Evolutionary conservation across 2,329 filamentous ascomycete genomes (phyloP).

Genomic region (Endoconidiophora polonica): DNA sequence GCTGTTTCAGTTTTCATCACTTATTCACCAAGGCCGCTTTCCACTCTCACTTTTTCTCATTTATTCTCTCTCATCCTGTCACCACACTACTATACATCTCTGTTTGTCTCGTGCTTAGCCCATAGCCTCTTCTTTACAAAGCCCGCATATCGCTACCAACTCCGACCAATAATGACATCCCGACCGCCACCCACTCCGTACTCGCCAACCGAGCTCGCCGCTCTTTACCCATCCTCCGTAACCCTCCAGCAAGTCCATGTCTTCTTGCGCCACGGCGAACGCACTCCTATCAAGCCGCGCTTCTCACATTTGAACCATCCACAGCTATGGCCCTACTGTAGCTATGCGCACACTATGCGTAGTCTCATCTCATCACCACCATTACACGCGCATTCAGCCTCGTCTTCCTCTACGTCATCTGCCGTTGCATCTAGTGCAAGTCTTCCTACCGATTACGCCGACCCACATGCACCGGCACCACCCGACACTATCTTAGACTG

Average conservation of each 20-base stretch:
- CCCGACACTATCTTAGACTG: constrained; percentile 23
- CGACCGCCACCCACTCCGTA: constrained; percentile 61
- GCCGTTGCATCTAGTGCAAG: too few relatives aligned
- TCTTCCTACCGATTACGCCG: constrained; percentile 17
- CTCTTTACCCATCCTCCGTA: constrained; percentile 65
- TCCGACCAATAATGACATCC: constrained; percentile 48
- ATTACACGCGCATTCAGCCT: too few relatives aligned
- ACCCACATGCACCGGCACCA: constrained; percentile 18
- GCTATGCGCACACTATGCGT: constrained; percentile 52
- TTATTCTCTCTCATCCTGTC: background rate
- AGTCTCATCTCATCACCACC: constrained; percentile 20
- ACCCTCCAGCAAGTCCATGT: constrained; percentile 83
- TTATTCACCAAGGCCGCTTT: background rate
- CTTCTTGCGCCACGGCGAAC: constrained; percentile 61
- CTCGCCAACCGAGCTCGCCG: constrained; percentile 58
- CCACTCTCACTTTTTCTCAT: background rate
- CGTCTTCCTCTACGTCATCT: too few relatives aligned
- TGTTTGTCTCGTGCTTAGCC: too few relatives aligned
- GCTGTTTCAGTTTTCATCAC: background rate
- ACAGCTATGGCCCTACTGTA: constrained; percentile 80
- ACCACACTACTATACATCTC: background rate
- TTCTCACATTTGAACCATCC: constrained; percentile 63
- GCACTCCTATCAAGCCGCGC: constrained; percentile 72
- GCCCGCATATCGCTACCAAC: background rate
- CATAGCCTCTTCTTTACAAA: background rate